Evolutionary conservation across 1,284 basidiomycete species (phyloP).

Genomic region (Leccinum solheimii): DNA sequence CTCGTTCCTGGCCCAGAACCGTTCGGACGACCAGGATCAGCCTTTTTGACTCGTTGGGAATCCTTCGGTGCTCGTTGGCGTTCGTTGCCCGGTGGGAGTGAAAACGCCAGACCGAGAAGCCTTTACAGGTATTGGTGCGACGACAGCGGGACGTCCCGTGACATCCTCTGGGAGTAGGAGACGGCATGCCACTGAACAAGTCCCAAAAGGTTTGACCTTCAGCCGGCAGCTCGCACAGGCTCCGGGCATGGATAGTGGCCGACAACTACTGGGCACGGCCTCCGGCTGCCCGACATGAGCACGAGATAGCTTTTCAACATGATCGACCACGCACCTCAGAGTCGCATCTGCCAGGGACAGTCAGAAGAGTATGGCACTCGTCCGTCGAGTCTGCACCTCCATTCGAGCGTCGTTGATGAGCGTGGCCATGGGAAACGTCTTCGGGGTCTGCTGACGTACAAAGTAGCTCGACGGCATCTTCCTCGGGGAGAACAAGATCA

Average conservation of each 20-base stretch:
- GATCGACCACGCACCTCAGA: constrained; percentile 14
- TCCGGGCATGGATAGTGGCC: constrained; percentile 93
- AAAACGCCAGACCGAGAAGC: constrained; percentile 8
- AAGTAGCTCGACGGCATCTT: background rate
- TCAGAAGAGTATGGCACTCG: constrained; percentile 24
- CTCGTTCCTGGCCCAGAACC: constrained; percentile 20
- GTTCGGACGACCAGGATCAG: constrained; percentile 25
- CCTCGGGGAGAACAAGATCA: constrained; percentile 24
- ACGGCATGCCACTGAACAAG: constrained; percentile 68
- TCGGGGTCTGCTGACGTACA: background rate
- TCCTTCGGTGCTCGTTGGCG: constrained; percentile 5
- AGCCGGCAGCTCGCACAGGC: constrained; percentile 89
- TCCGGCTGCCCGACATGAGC: constrained; percentile 18
- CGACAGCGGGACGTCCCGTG: background rate
- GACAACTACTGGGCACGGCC: constrained; percentile 35
- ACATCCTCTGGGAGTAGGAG: constrained; percentile 9
- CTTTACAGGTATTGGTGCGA: constrained; percentile 14
- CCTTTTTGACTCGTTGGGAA: constrained; percentile 13
- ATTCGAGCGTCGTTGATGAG: background rate
- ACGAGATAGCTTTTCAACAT: background rate
- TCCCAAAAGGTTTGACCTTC: constrained; percentile 94
- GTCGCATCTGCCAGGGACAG: background rate
- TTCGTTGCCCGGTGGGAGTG: constrained; percentile 10
- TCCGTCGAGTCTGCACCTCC: constrained; percentile 19
- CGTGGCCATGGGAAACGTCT: background rate